Evolutionary conservation across 257 asterid genomes (phyloP), one percentile per base, ranked within the genome.

Genomic region (Scutellaria minor): DNA sequence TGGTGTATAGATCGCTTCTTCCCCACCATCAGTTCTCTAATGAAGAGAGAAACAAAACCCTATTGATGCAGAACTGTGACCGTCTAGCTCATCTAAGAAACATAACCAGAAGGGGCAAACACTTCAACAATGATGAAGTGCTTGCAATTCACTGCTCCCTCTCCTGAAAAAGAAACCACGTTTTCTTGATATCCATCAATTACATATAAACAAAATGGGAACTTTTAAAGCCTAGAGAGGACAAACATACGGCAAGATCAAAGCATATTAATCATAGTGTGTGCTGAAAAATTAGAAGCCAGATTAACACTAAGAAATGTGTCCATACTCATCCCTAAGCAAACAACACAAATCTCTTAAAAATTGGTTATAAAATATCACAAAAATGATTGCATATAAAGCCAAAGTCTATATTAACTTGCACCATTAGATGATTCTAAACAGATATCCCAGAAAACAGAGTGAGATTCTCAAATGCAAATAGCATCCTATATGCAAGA

Each of bases 11-110:
- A 9, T 66, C 78, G 65, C 56, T 79, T 86, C 45, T 64, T 75
- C 66, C 85, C 78, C 64, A 86, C 89, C 90, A 89, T 89, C 62
- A 58, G 64, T 44, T 24, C 48, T 85, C 75, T 70, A 61, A 46
- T 51, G 27, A 65, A 18, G 31, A 24, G 18, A 24, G 51, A 46
- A 44, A 54, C 12, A 18, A 50, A 42, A 57, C 8, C 42, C 48
- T 35, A 56, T 51, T 14, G 22, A 45, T 73, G 60, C 65, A 27
- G 10, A 54, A 62, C 27, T 24, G 27, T 24, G 27, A 24, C 27
- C 27, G 2, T 1, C 27, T 24, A 54, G 13, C 48, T 55, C 50
- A 57, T 63, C 71, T 42, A 52, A 37, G 64, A 73, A 41, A 56
- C 70, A 50, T 14, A 75, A 66, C 64, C 56, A 62, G 76, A 54